A percentile compares a stretch with the other conserved stretches of the same genome.
Conservation (phyloP, 805 yeast genomes). For the Scheffersomyces lignosus region DNA sequence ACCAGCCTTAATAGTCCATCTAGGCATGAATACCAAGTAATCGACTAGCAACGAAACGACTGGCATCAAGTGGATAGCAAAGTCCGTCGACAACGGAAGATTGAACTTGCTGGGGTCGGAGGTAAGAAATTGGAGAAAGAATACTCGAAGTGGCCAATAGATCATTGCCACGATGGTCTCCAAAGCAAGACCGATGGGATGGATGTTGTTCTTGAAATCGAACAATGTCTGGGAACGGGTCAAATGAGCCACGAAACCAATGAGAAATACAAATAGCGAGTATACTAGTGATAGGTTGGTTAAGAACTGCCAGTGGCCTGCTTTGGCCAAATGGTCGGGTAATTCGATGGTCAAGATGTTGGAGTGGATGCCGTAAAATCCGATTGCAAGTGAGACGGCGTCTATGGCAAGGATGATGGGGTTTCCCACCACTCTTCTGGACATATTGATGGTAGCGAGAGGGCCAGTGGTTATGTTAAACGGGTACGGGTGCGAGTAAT, state of each 20-base stretch:
- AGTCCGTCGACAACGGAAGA: slow-evolving; percentile 53
- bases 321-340: slow-evolving; percentile 51
- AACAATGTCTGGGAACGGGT: slow-evolving; percentile 22
- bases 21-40: slow-evolving; percentile 52
- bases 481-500: too few species aligned
- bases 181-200: slow-evolving; percentile 56
- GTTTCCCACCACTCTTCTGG: slow-evolving; percentile 30
- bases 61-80: slow-evolving; percentile 63
- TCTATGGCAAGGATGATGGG: slow-evolving; percentile 23
- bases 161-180: slow-evolving; percentile 63
- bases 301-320: slow-evolving; percentile 71
- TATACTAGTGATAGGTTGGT: slow-evolving; percentile 46
- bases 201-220: slow-evolving; percentile 38
- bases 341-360: slow-evolving; percentile 26
- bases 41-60: slow-evolving; percentile 51
- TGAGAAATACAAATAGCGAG: slow-evolving; percentile 12
- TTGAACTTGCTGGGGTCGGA: slow-evolving; percentile 27
- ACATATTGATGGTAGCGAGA: slow-evolving; percentile 3
- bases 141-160: slow-evolving; percentile 68
- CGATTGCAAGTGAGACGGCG: slow-evolving; percentile 25
- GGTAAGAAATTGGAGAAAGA: slow-evolving; percentile 50
- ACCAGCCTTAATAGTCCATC: slow-evolving; percentile 34
- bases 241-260: slow-evolving; percentile 35
- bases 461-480: too few species aligned
- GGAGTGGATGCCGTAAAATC: slow-evolving; percentile 26